Conservation (phyloP, 306 rosid species). For the Acacia melanoxylon region DNA sequence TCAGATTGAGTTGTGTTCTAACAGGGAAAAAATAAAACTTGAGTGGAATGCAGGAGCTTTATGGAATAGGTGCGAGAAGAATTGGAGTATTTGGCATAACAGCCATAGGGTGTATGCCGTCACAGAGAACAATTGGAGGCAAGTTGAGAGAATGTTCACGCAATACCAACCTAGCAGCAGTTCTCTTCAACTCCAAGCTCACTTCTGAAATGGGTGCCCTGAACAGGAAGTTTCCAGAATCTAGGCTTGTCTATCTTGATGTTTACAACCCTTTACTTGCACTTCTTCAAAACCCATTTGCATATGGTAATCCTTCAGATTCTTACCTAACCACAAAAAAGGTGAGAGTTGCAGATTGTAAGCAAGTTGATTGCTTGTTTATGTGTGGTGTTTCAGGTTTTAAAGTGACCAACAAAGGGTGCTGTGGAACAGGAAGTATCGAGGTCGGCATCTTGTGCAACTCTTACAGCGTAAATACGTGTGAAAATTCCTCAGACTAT, state of each 20-base stretch:
- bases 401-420: slow-evolving; percentile 53
- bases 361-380: not conserved
- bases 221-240: slow-evolving; percentile 31
- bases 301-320: slow-evolving; percentile 46
- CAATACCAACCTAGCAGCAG: slow-evolving; percentile 52
- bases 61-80: slow-evolving; percentile 65
- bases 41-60: slow-evolving; percentile 48
- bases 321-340: not conserved
- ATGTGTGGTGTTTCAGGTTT: slow-evolving; percentile 52
- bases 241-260: slow-evolving; percentile 68
- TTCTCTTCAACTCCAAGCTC: slow-evolving; percentile 66
- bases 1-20: not conserved
- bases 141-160: slow-evolving; percentile 43
- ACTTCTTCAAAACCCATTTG: slow-evolving; percentile 48
- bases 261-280: slow-evolving; percentile 38
- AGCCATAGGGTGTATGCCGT: slow-evolving; percentile 69
- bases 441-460: slow-evolving; percentile 62
- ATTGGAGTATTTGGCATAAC: slow-evolving; percentile 58
- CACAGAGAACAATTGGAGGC: slow-evolving; percentile 64
- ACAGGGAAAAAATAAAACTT: not conserved
- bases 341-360: not conserved
- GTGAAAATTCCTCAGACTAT: slow-evolving; percentile 45
- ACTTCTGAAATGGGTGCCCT: slow-evolving; percentile 37
- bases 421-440: slow-evolving; percentile 80
- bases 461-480: slow-evolving; percentile 20